Conservation (phyloP, 495 filamentous ascomycete genomes). For the Daldinia concentrica region DNA sequence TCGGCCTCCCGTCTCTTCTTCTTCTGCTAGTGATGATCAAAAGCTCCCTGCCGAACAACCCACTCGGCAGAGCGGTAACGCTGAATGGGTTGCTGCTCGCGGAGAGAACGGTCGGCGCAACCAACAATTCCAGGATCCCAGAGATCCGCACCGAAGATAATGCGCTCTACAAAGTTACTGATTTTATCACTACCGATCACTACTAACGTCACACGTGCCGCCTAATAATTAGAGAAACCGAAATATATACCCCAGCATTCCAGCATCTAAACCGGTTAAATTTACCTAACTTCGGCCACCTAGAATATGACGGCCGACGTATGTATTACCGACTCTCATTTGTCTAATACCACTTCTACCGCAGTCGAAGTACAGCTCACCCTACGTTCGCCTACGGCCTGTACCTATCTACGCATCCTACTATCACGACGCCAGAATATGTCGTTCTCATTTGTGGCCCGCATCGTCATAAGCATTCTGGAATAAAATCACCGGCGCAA, state of each 20-base stretch:
- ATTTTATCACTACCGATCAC: background rate
- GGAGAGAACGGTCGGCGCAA: constrained; percentile 62
- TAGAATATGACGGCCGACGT: constrained; percentile 25
- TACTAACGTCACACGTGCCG: constrained; percentile 14
- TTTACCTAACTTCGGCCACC: background rate
- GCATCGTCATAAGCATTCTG: constrained; percentile 18
- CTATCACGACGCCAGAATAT: constrained; percentile 14
- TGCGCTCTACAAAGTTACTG: background rate
- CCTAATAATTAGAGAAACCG: constrained; percentile 34
- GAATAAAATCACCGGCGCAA: constrained; percentile 43
- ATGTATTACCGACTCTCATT: constrained; percentile 40
- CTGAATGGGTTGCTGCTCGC: constrained; percentile 70
- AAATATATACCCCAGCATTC: constrained; percentile 41
- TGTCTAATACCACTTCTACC: constrained; percentile 34
- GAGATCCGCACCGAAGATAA: constrained; percentile 39
- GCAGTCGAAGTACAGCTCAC: constrained; percentile 9
- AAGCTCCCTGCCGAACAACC: constrained; percentile 64
- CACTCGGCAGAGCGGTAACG: constrained; percentile 67
- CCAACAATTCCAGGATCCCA: constrained; percentile 51
- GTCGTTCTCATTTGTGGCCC: constrained; percentile 42
- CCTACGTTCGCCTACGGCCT: background rate
- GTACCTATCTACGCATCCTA: constrained; percentile 39
- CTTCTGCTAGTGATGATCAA: constrained; percentile 50
- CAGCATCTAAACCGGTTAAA: constrained; percentile 25
- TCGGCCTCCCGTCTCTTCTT: constrained; percentile 29